These are phyloP conservation scores for Neurospora intermedia DNA, from an alignment of 495 filamentous ascomycete species.

Conservation along the genomic window DNA sequence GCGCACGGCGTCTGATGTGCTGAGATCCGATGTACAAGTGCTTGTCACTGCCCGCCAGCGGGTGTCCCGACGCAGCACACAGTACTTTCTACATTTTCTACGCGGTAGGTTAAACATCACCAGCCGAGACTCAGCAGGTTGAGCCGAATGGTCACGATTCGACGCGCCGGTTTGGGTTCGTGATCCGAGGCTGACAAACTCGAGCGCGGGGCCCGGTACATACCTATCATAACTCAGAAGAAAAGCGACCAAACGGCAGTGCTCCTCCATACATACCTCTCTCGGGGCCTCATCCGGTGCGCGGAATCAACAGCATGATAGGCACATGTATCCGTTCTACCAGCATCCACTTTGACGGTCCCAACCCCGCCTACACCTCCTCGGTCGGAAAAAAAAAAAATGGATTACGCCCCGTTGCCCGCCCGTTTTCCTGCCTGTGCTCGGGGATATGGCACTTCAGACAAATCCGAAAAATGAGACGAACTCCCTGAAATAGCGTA, in stretches of 20 bases:
- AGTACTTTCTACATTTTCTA: conserved; percentile 21
- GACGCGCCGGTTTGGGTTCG: neutral
- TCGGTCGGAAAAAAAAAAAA: neutral
- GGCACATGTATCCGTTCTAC: neutral
- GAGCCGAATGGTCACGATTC: neutral
- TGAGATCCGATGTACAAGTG: neutral
- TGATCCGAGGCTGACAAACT: neutral
- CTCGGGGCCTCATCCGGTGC: neutral
- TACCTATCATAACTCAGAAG: neutral
- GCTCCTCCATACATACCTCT: neutral
- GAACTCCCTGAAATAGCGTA: neutral
- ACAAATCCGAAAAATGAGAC: neutral
- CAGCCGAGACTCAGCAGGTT: conserved; percentile 6
- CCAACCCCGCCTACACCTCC: neutral
- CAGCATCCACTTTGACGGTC: neutral
- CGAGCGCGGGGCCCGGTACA: neutral
- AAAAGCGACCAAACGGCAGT: neutral
- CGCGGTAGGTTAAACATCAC: conserved; percentile 16
- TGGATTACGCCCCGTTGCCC: neutral
- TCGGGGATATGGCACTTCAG: neutral
- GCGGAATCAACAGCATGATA: neutral
- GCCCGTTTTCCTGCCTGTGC: neutral
- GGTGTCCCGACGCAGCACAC: conserved; percentile 4
- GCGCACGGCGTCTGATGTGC: neutral
- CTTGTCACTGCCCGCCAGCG: neutral